phyloP scores from a whole-genome alignment of 805 yeast species.

The Kockiozyma suomiensis region DNA sequence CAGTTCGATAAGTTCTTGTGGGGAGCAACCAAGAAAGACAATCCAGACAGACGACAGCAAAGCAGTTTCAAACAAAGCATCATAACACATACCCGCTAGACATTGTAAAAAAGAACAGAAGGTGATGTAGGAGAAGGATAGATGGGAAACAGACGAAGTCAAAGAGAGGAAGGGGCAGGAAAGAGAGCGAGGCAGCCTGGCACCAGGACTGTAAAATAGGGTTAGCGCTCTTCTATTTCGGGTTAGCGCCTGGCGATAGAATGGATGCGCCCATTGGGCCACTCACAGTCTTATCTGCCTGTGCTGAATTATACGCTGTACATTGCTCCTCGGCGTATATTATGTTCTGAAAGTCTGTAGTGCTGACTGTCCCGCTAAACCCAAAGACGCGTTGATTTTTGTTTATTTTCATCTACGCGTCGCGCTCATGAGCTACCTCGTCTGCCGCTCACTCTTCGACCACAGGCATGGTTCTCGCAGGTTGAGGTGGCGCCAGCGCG shows the following conservation, averaged over 20 bases:
- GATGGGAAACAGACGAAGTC: neutral
- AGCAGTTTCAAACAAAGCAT: neutral
- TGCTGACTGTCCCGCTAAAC: neutral
- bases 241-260: conserved; percentile 4
- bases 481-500: neutral
- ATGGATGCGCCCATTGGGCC: conserved; percentile 13
- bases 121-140: no score
- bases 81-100: conserved; percentile 12
- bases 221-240: neutral
- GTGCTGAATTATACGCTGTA: neutral
- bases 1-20: neutral
- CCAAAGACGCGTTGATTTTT: neutral
- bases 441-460: conserved; percentile 10
- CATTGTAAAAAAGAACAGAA: conserved; percentile 1
- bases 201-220: neutral
- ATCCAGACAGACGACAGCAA: conserved; percentile 1
- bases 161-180: conserved; percentile 2
- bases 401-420: neutral
- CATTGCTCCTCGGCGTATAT: neutral
- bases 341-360: neutral
- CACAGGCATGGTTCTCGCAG: neutral
- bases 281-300: neutral
- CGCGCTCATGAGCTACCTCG: conserved; percentile 12
- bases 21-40: neutral
- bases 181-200: neutral